Percentiles rank a stretch among this genome's conserved stretches.
Evolutionary conservation across 2,329 filamentous ascomycete species (phyloP).

Genomic region (Sphaceloma murrayae): DNA sequence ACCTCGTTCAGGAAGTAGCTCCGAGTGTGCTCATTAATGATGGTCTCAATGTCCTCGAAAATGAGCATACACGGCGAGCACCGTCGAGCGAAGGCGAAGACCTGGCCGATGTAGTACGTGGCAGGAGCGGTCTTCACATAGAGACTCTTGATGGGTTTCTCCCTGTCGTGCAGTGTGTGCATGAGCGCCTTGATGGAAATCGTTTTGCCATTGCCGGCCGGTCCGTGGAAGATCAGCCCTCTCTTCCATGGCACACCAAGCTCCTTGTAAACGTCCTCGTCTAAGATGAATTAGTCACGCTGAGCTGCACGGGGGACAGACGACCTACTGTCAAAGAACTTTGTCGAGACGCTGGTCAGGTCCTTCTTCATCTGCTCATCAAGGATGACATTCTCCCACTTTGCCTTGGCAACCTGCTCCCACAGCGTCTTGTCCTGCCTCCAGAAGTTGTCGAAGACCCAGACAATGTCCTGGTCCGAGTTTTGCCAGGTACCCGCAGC

Average conservation of each 20-base stretch:
- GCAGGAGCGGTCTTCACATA: constrained; percentile 32
- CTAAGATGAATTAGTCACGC: constrained; percentile 20
- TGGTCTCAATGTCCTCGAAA: constrained; percentile 62
- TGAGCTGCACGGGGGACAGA: too few species aligned
- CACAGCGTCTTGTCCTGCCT: constrained; percentile 32
- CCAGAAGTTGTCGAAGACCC: constrained; percentile 39
- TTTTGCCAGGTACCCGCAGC: constrained; percentile 33
- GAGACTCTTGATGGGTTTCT: constrained; percentile 31
- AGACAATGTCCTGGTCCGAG: constrained; percentile 31
- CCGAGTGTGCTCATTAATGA: constrained; percentile 51
- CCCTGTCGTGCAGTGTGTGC: constrained; percentile 34
- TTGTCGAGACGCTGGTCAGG: constrained; percentile 31
- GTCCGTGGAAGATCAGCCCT: constrained; percentile 32
- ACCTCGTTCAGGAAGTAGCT: constrained; percentile 66
- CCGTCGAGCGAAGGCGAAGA: constrained; percentile 52
- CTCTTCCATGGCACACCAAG: constrained; percentile 40
- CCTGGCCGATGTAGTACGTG: constrained; percentile 39
- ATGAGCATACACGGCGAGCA: constrained; percentile 60
- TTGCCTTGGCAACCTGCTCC: constrained; percentile 33
- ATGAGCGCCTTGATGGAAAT: constrained; percentile 38
- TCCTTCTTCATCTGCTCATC: constrained; percentile 37
- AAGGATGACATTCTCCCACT: constrained; percentile 41
- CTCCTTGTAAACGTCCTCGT: constrained; percentile 32
- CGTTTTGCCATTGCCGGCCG: constrained; percentile 37
- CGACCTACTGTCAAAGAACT: constrained; percentile 34